Evolutionary conservation across 2,329 filamentous ascomycete genomes (phyloP), one percentile per base, ranked within the genome.

Genomic region (Plectosphaerella cucumerina): DNA sequence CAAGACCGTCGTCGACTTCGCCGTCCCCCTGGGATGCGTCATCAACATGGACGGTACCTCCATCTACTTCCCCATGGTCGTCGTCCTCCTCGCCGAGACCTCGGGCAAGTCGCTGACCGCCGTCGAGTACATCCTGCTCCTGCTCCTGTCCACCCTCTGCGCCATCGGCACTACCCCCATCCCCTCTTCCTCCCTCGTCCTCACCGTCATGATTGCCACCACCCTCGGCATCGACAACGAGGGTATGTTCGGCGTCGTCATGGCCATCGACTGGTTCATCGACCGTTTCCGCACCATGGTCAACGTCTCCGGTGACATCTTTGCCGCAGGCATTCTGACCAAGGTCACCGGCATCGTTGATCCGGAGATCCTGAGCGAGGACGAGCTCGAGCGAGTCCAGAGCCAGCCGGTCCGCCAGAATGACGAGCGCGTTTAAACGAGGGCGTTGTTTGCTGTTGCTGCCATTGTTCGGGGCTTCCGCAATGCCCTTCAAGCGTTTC

Each of bases 191-290:
- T 78, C 75, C 17, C 66, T 80, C 2, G 77, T 80, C 4, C 65
- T 80, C 14, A 72, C 72, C 3, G 65, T 78, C 56, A 78, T 80
- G 74, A 79, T 80, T 55, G 70, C 74, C 10, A 63, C 67, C 20
- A 67, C 67, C 8, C 67, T 78, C 48, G 66, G 70, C 14, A 68
- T 79, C 1, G 66, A 68, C 1, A 60, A 77, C 33, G 77, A 72
- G 0, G 70, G 67, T 17, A 77, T 78, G 74, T 78, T 74, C 55
- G 76, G 71, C 20, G 74, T 80, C 39, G 73, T 80, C 14, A 70
- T 78, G 3, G 76, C 75, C 21, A 78, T 80, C 43, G 76, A 79
- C 55, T 80, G 76, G 77, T 73, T 80, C 60, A 65, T 79, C n/a
- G 77, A 80, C 61, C 73, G 77, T 23, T 80, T 80, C 69, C 68